Evolutionary conservation across 2,329 filamentous ascomycete genomes (phyloP).

Genomic region (Pochonia chlamydosporia): DNA sequence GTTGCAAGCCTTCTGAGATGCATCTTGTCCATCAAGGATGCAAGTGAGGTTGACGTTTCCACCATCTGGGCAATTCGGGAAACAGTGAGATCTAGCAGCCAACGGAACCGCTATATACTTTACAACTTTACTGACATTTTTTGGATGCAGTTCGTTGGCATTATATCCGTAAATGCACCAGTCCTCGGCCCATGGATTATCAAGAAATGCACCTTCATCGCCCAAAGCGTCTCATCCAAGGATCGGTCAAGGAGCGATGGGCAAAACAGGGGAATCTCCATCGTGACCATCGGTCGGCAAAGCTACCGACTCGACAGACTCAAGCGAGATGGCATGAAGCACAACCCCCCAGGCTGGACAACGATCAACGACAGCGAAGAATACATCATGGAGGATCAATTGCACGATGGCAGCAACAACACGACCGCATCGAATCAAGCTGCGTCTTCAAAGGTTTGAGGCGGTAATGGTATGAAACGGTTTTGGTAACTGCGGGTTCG

Average conservation of each 20-base stretch:
- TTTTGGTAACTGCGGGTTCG: neutral
- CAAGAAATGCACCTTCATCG: conserved; percentile 11
- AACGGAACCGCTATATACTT: no score
- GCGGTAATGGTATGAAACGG: neutral
- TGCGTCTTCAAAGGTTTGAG: neutral
- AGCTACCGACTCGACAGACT: conserved; percentile 12
- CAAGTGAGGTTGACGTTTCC: conserved; percentile 14
- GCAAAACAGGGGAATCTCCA: conserved; percentile 1
- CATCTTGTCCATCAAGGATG: conserved; percentile 15
- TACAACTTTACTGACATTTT: no score
- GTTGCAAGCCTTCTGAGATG: conserved; percentile 17
- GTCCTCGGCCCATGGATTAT: conserved; percentile 19
- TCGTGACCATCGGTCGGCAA: conserved; percentile 16
- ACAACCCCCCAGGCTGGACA: conserved; percentile 14
- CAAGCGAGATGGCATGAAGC: conserved; percentile 10
- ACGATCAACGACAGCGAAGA: conserved; percentile 17
- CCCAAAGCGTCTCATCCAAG: conserved; percentile 10
- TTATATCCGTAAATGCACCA: conserved; percentile 17
- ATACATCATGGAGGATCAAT: conserved; percentile 6
- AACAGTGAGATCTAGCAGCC: conserved; percentile 15
- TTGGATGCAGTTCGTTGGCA: conserved; percentile 17
- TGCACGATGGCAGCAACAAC: neutral
- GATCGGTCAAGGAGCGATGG: neutral
- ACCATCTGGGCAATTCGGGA: conserved; percentile 21
- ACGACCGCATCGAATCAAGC: neutral